Evolutionary conservation across 257 asterid species (phyloP), one percentile per base, ranked within the genome.

Genomic region (Solanum habrochaites): DNA sequence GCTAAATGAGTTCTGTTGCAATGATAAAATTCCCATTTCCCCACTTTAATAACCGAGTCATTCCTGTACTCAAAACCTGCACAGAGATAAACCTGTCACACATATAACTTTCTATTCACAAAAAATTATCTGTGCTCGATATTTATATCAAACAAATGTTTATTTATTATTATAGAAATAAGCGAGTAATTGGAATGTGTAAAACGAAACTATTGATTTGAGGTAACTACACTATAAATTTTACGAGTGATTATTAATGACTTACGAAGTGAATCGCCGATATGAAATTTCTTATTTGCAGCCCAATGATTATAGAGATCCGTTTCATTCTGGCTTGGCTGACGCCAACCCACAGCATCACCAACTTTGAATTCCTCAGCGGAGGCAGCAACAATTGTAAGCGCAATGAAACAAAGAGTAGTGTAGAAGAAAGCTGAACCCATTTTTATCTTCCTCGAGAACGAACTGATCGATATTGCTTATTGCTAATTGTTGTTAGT

Each of bases 241-340:
- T 25, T 67, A 69, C 12, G 10, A 13, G 25, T 2, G 31, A 39
- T 37, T 49, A 27, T 32, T n/a, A 20, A 75, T 62, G 70, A 92
- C 98, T 90, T 85, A 95, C 98, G 95, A 16, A 95, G 92, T 32
- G 93, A 90, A 91, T 94, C 98, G 75, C 94, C 94, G 9, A 94
- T 89, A 49, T 91, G 95, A 88, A 95, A 93, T 87, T 87, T 90
- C 88, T 43, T 75, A 18, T 88, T 27, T 31, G 90, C 81, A 35
- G 96, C 93, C 98, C 98, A 95, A 11, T 70, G 90, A 31, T 62
- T 27, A 85, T 94, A 95, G 85, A 92, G 75, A 49, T 90, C 93
- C 0, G 95, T 89, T 21, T 93, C 89, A 45, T 91, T 90, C 78
- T 85, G 56, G 29, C 88, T 71, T 23, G 95, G 96, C 66, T 73